A percentile compares a stretch with the other conserved stretches of the same genome.
These are phyloP conservation scores for Naganishia antarctica DNA, from an alignment of 768 basidiomycete species.

Conservation along the genomic window DNA sequence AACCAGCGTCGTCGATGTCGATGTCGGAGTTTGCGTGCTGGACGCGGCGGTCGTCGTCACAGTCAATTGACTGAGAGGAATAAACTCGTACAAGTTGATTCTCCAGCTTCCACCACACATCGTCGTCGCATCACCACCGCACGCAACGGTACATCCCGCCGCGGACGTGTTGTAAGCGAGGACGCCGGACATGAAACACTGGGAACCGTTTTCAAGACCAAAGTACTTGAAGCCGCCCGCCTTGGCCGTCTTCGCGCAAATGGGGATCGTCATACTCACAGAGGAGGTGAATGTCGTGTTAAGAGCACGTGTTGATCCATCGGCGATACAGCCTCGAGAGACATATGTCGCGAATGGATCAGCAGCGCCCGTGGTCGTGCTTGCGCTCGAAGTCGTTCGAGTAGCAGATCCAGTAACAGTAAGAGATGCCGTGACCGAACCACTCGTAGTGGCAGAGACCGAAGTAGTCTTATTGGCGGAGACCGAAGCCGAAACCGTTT, in stretches of 20 bases:
- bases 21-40: not conserved
- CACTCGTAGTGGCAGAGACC: not conserved
- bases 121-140: not conserved
- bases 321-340: constrained; percentile 13
- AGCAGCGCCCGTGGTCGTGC: not conserved
- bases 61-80: not conserved
- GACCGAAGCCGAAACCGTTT: not conserved
- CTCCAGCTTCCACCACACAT: constrained; percentile 8
- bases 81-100: not conserved
- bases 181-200: not conserved
- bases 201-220: constrained; percentile 5
- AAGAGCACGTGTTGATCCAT: constrained; percentile 3
- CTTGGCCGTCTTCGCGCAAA: constrained; percentile 1
- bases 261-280: not conserved
- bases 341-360: constrained; percentile 15
- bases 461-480: not conserved
- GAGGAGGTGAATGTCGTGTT: not conserved
- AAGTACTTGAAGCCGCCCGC: not conserved
- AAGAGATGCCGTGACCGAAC: not conserved
- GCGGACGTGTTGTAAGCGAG: not conserved
- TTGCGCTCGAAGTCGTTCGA: not conserved
- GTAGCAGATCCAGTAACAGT: not conserved
- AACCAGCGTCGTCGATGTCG: too few relatives aligned
- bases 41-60: not conserved
- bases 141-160: not conserved